Evolutionary conservation across 1,139 yeast genomes (phyloP), one percentile per base, ranked within the genome.

Genomic region (Pichia sp.): DNA sequence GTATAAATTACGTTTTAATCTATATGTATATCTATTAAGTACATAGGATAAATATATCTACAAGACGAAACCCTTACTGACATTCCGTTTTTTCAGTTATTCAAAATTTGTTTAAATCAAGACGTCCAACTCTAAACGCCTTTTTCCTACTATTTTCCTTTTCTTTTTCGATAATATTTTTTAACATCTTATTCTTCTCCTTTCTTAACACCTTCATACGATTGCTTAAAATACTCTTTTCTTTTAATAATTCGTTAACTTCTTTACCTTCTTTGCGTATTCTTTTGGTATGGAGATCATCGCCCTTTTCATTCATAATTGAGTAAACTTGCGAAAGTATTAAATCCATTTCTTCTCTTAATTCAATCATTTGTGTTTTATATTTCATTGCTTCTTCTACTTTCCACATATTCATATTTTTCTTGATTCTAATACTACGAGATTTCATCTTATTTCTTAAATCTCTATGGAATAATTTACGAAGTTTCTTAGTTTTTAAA

Each of bases 391-490:
- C 15, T 19, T 35, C 32, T 6, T 40, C 23, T 6, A 40, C 22
- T 14, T 28, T 31, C 22, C 33, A 24, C 40, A 40, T 34, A 9
- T 26, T 35, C 41, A 35, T 40, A 15, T 29, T 28, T 19, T 24
- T 30, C 15, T 31, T 32, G 5, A 25, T 13, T 16, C 26, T 33
- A 9, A 16, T 15, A 3, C 39, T 37, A n/a, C 25, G 20, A 5
- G 9, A 14, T 27, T 43, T 43, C 35, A 23, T 35, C 13, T 18
- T 22, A 15, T 14, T 26, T 15, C 47, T 31, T 3, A 38, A 14
- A 18, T 28, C 34, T 25, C 45, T 36, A 32, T 45, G 40, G 22
- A 39, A 42, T 8, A 18, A 16, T 1, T 33, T 39, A 14, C 46
- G 41, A 10, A 45, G 27, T 14, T 36, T 40, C 11, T 22, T 32